Conservation (phyloP, 1,284 basidiomycete genomes). For the Fomitopsis palustris region DNA sequence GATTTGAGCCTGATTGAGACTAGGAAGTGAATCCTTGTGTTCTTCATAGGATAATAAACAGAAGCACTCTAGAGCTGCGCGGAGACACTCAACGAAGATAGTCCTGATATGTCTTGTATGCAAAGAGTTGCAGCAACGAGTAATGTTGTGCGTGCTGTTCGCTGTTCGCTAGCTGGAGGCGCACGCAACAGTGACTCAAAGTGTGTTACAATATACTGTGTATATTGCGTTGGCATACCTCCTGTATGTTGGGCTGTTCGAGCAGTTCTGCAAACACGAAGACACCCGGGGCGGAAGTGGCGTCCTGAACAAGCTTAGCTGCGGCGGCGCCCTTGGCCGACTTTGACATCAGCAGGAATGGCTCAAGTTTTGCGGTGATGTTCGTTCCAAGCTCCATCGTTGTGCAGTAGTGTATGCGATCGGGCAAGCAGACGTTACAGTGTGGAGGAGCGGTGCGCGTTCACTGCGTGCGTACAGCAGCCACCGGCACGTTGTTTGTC, state of each 20-base stretch:
- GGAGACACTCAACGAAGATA: constrained; percentile 48
- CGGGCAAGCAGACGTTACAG: background rate
- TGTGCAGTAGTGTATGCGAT: background rate
- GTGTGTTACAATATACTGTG: too few relatives aligned
- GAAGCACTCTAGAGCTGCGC: background rate
- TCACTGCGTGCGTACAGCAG: background rate
- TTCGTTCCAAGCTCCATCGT: constrained; percentile 54
- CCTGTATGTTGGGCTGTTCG: constrained; percentile 76
- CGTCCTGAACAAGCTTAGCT: constrained; percentile 84
- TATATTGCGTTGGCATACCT: too few relatives aligned
- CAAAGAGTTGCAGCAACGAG: constrained; percentile 78
- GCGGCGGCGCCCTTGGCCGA: constrained; percentile 88
- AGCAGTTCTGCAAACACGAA: constrained; percentile 90
- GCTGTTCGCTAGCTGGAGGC: constrained; percentile 54
- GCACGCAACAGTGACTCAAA: background rate
- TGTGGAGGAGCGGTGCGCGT: background rate
- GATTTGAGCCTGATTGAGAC: constrained; percentile 68
- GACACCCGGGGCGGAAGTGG: constrained; percentile 82
- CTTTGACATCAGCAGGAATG: constrained; percentile 87
- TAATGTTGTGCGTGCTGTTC: constrained; percentile 60
- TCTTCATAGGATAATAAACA: constrained; percentile 35
- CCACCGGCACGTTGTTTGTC: constrained; percentile 13
- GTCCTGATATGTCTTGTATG: constrained; percentile 82
- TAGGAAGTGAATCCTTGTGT: constrained; percentile 61
- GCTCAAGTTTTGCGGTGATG: constrained; percentile 71